These are phyloP conservation scores for Pleodorina starrii DNA, from an alignment of 139 green algal species.

Conservation along the genomic window DNA sequence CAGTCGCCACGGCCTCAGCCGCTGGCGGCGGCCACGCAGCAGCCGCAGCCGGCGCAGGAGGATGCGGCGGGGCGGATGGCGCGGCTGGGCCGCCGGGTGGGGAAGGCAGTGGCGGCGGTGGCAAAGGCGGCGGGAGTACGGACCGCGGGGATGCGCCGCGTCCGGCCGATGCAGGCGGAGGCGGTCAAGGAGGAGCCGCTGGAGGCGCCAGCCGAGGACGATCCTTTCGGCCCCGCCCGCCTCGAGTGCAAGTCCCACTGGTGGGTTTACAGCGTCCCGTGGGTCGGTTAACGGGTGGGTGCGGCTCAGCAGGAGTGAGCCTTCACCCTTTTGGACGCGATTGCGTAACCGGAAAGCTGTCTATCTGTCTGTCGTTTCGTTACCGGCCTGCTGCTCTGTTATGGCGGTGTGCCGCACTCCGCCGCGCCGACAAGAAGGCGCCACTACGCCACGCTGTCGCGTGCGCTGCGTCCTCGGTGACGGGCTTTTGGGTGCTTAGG, in stretches of 20 bases:
- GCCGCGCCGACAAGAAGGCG: too few species aligned
- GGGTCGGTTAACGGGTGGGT: too few species aligned
- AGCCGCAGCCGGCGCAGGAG: not conserved
- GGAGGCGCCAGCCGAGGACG: not conserved
- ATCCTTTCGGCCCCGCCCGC: not conserved
- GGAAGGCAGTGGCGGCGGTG: not conserved
- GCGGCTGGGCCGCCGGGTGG: not conserved
- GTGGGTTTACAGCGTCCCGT: not conserved
- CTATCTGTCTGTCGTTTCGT: too few species aligned
- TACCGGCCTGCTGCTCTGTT: too few species aligned
- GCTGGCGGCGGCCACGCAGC: not conserved
- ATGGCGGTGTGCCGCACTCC: too few species aligned
- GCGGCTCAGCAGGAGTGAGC: too few species aligned
- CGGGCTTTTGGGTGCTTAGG: too few species aligned
- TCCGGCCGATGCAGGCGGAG: not conserved
- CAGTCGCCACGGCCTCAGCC: not conserved
- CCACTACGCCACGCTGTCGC: too few species aligned
- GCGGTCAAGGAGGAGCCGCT: not conserved
- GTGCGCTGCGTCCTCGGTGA: too few species aligned
- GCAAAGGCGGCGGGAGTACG: not conserved
- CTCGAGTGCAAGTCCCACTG: not conserved
- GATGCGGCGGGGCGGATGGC: not conserved
- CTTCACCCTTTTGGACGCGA: too few species aligned
- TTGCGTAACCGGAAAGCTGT: too few species aligned
- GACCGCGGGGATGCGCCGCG: too few species aligned